Evolutionary conservation across 805 yeast species (phyloP), one percentile per base, ranked within the genome.

Genomic region (Teunomyces pallodes): DNA sequence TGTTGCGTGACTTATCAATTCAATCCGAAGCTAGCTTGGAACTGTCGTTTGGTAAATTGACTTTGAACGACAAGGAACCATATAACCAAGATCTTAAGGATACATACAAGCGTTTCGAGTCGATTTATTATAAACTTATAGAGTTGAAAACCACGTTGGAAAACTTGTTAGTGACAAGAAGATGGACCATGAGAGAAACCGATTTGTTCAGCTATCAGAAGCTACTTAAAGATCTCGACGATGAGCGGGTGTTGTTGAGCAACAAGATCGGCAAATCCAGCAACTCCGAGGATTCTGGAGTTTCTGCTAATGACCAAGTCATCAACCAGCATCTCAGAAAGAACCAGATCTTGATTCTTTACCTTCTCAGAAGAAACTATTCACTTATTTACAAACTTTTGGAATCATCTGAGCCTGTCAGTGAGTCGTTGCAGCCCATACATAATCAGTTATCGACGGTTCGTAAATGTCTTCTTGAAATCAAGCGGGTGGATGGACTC

Each of bases 181-280:
- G 99, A 65, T 94, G 99, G 99, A 92, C 98, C 2, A 74, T 94
- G 70, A 82, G 99, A 61, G 96, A 91, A 60, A 94, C 99, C 0
- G 99, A 94, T 69, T 75, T 94, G 52, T 94, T 87, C 69, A 77
- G 79, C 43, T 91, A 87, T 64, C 96, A 90, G 67, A 82, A 84
- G 59, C 76, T 77, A 53, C 74, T 94, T 52, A 84, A 82, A 58
- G 79, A 75, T 48, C 83, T 94, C 52, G 97, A 92, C 62, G 86
- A 83, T 45, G 62, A 78, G 53, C 76, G 97, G 58, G 76, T 84
- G 6, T 73, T 79, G 16, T 55, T 66, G 41, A 61, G 55, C 42
- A 58, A 47, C 53, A 61, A 51, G 59, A 65, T 35, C 49, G 51
- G 46, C 77, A 79, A 58, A 87, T 86, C 8, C 87, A 82, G 59